Conservation (phyloP, 441 rosid species). For the Viola pubescens region DNA sequence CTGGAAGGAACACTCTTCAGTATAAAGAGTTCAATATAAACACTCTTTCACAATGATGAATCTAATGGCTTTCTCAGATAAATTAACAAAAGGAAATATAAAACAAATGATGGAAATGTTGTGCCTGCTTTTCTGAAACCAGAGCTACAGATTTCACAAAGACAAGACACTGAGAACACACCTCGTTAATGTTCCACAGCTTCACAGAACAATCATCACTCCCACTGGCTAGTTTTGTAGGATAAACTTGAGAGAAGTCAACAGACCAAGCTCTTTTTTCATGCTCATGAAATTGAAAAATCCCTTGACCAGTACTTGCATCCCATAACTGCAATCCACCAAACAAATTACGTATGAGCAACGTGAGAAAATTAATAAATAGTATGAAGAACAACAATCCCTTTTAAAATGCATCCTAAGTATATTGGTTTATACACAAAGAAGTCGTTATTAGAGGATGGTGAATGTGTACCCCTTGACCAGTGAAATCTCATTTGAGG, state of each 20-base stretch:
- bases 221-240: constrained; percentile 93
- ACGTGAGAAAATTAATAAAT: constrained; percentile 10
- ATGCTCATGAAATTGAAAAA: constrained; percentile 70
- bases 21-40: not conserved
- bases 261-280: constrained; percentile 98
- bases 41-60: not conserved
- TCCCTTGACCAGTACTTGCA: constrained; percentile 76
- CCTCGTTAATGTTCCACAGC: constrained; percentile 95
- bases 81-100: too few species aligned
- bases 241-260: constrained; percentile 77
- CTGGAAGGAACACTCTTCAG: not conserved
- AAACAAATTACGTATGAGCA: constrained; percentile 19
- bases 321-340: constrained; percentile 77
- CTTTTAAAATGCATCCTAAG: constrained; percentile 5
- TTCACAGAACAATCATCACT: constrained; percentile 96
- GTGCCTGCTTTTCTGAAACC: not conserved
- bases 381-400: constrained; percentile 1
- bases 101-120: not conserved
- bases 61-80: not conserved
- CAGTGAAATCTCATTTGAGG: too few species aligned
- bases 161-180: constrained; percentile 21
- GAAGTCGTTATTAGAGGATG: too few species aligned
- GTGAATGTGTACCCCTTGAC: too few species aligned
- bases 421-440: too few species aligned
- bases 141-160: not conserved